These are phyloP conservation scores for Mycotypha africana DNA, from an alignment of 371 early-diverging fungal species.

Conservation along the genomic window DNA sequence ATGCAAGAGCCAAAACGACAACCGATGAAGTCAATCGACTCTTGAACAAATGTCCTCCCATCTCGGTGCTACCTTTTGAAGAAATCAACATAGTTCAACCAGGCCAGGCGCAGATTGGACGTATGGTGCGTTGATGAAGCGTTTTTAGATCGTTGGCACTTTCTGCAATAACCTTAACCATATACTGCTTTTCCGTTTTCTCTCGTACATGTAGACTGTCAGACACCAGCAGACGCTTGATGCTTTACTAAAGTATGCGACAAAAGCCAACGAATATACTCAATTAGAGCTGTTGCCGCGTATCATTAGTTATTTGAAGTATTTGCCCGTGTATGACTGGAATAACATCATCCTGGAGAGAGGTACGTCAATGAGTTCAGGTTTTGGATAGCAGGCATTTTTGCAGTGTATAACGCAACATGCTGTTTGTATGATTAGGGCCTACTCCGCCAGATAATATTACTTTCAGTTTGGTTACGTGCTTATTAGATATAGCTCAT, in stretches of 20 bases:
- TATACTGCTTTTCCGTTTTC: too few relatives aligned
- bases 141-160: neutral
- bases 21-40: slow-evolving; percentile 30
- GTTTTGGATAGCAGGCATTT: too few relatives aligned
- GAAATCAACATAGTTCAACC: slow-evolving; percentile 17
- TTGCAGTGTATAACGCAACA: too few relatives aligned
- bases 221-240: slow-evolving; percentile 37
- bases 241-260: slow-evolving; percentile 38
- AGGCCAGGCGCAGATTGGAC: slow-evolving; percentile 7
- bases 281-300: slow-evolving; percentile 28
- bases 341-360: slow-evolving; percentile 16
- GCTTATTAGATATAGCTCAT: slow-evolving; percentile 46
- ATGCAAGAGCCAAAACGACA: slow-evolving; percentile 31
- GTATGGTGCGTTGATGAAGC: slow-evolving; percentile 28
- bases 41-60: slow-evolving; percentile 28
- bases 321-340: slow-evolving; percentile 25
- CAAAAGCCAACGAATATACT: slow-evolving; percentile 22
- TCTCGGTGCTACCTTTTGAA: slow-evolving; percentile 18
- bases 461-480: slow-evolving; percentile 30
- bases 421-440: slow-evolving; percentile 11
- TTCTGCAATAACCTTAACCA: too few relatives aligned
- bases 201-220: too few relatives aligned
- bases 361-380: too few relatives aligned
- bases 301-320: slow-evolving; percentile 25
- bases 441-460: slow-evolving; percentile 34